Conservation (phyloP, 2,329 filamentous ascomycete genomes). For the Stagonosporopsis tanaceti region DNA sequence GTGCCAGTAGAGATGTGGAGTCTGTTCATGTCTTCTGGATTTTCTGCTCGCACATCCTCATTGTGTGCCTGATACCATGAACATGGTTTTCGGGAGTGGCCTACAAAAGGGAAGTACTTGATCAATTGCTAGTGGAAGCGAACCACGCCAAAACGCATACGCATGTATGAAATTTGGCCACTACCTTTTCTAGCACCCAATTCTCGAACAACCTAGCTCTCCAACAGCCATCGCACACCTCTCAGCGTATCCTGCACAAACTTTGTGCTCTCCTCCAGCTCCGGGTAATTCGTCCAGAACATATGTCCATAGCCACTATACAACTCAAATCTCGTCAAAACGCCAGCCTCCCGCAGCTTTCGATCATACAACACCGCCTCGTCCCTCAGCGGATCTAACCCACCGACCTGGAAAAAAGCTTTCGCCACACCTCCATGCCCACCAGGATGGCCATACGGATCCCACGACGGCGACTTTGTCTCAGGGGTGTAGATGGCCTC, state of each 20-base stretch:
- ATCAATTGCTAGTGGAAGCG: no score
- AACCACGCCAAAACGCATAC: not conserved
- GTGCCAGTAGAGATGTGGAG: no score
- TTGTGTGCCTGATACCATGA: no score
- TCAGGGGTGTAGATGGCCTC: constrained; percentile 39
- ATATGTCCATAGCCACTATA: constrained; percentile 56
- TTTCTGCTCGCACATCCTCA: no score
- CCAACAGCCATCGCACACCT: constrained; percentile 43
- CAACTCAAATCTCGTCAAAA: constrained; percentile 53
- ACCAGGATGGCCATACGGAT: constrained; percentile 44
- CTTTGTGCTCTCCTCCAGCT: constrained; percentile 30
- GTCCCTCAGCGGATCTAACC: constrained; percentile 59
- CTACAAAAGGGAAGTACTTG: no score
- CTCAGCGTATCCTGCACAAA: constrained; percentile 40
- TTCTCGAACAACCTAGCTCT: not conserved
- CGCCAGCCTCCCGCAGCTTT: constrained; percentile 46
- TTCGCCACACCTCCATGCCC: constrained; percentile 53
- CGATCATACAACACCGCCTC: constrained; percentile 59
- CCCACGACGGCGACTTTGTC: constrained; percentile 37
- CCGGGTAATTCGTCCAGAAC: constrained; percentile 50
- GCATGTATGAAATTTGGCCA: not conserved
- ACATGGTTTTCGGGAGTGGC: no score
- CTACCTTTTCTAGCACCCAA: not conserved
- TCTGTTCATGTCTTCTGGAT: no score
- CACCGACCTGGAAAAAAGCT: constrained; percentile 59